Base-by-base conservation (phyloP, 2,329 filamentous ascomycete species). In the Penicillium sumatraense region DNA sequence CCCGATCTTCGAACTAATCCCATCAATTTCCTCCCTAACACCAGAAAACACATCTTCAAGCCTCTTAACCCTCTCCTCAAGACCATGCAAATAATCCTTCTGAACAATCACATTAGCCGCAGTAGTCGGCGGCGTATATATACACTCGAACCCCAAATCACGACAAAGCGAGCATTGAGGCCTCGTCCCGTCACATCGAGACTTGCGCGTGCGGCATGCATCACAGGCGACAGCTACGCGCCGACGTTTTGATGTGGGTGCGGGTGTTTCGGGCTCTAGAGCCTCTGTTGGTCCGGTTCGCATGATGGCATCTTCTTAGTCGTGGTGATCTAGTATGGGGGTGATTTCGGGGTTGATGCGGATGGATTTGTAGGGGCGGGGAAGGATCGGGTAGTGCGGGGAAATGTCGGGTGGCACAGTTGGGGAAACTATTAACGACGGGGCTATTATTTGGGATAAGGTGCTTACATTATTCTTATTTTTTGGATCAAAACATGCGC, bases 151-250 rank as follows among this genome's bases (percentile, higher is more conserved):
- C 6, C 72, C 74, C 26, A 78, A 66, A 29, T 75, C 71, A 14
- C 56, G 60, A 52, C 78, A 80, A 21, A 71, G 65, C n/a, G 72
- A 73, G 56, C 78, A 80, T 40, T 70, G 71, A 11, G 78, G 78
- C 18, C 74, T 69, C 10, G 58, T 59, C 10, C 78, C 77, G 65
- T 80, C 76, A 51, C 78, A 81, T n/a, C 40, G 58, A 21, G 65
- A 66, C 51, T 76, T 72, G 26, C 72, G 66, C 36, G 70, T 69
- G 5, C 67, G 56, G 52, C 75, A 78, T 18, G 71, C 67, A 58
- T 73, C 72, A 49, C 75, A 77, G 29, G 75, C 75, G 26, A 78
- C 50, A 33, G 72, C 69, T 8, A 77, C 69, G 18, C 75, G 64
- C 14, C 75, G 69, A 14, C 75, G 66, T 57, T 77, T 77, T 47